Conservation (phyloP, 768 basidiomycete species). For the Termitomyces sp. region DNA sequence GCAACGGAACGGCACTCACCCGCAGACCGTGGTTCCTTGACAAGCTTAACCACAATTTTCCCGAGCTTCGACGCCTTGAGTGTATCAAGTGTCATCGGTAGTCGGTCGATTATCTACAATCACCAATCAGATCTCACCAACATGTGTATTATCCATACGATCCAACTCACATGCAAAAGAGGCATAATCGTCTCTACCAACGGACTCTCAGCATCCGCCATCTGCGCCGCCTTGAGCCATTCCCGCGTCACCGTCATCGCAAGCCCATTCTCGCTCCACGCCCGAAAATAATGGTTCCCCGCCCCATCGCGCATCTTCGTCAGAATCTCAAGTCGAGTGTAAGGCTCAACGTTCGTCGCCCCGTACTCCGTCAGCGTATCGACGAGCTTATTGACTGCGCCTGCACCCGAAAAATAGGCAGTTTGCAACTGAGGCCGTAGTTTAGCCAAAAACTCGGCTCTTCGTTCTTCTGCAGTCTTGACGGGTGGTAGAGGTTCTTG, state of each 20-base stretch:
- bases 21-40: constrained; percentile 70
- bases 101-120: constrained; percentile 74
- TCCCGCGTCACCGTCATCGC: constrained; percentile 80
- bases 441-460: constrained; percentile 46
- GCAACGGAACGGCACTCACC: constrained; percentile 57
- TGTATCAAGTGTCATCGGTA: constrained; percentile 69
- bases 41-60: constrained; percentile 73
- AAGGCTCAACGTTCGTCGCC: constrained; percentile 56
- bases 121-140: not conserved
- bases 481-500: constrained; percentile 21
- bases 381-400: constrained; percentile 62
- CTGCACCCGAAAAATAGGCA: constrained; percentile 62
- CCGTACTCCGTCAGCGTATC: constrained; percentile 58
- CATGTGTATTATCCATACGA: not conserved
- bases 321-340: constrained; percentile 70
- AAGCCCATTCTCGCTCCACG: constrained; percentile 73
- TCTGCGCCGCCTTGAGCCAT: constrained; percentile 74
- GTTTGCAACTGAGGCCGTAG: constrained; percentile 58
- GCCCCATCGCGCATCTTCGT: constrained; percentile 82
- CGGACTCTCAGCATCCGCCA: constrained; percentile 48
- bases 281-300: constrained; percentile 82
- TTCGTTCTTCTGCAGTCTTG: constrained; percentile 48
- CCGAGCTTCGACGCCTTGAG: constrained; percentile 74
- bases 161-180: constrained; percentile 75
- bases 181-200: constrained; percentile 82